Evolutionary conservation across 345 rosid species (phyloP), one percentile per base, ranked within the genome.

Genomic region (Salix purpurea): DNA sequence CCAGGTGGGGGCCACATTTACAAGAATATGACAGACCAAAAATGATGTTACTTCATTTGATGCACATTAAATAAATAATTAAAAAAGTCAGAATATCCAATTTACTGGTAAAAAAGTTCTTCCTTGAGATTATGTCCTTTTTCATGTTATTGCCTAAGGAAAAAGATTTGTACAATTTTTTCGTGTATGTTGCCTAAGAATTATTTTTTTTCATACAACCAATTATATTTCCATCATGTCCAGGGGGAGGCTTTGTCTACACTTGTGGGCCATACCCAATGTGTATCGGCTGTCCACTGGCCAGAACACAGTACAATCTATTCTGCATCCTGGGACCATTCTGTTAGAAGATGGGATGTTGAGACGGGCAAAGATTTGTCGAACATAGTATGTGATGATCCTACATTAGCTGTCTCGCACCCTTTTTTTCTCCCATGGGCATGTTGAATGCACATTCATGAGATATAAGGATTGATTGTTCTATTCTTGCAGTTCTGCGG

Each of bases 311-410:
- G 86, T 75, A 83, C 89, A 16, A 86, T 96, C 62, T 94, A 89
- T 78, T 96, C 98, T 77, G 83, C 94, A 68, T 96, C 99, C 15
- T 94, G 96, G 98, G 99, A 96, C 84, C 97, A 94, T 77, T 92
- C 98, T 72, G 82, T 96, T 39, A 92, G 91, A 76, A 84, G 79
- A 80, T 96, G 99, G 99, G 98, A 94, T 85, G 91, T 87, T 19
- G 89, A 88, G 85, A 88, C 91, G 7, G 94, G 98, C 82, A 96
- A 89, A 91, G 94, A 90, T 83, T 67, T 83, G 32, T 84, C 84
- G 26, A 86, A 85, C 73, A 86, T 92, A 72, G 99, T 93, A 85
- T 16, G 92, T 78, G 60, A 64, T 50, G 42, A 46, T 65, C 75
- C n/a, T 30, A 66, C 75, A 77, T 50, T 65, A 67, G n/a, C 71